Percentiles rank a stretch among this genome's conserved stretches.
Conservation (phyloP, 2,329 filamentous ascomycete species). For the Aspergillus fumigatus region DNA sequence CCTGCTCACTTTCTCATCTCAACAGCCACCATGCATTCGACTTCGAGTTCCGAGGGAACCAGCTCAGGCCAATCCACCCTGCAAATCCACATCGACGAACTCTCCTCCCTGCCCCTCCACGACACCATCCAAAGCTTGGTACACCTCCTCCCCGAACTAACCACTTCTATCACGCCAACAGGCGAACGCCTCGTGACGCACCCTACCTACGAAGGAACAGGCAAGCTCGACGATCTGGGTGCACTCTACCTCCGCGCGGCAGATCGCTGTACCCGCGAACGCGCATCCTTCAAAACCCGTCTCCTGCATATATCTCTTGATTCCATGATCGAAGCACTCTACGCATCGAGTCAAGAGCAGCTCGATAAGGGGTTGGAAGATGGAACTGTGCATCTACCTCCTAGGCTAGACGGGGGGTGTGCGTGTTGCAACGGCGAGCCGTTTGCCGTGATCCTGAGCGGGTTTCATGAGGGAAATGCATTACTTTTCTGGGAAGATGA, state of each 20-base stretch:
- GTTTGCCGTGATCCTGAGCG: slow-evolving; percentile 11
- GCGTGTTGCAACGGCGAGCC: slow-evolving; percentile 18
- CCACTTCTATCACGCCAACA: slow-evolving; percentile 6
- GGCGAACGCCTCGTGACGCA: slow-evolving; percentile 11
- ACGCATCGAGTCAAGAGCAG: slow-evolving; percentile 1
- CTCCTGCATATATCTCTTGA: slow-evolving; percentile 14
- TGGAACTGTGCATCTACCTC: slow-evolving; percentile 6
- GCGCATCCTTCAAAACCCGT: slow-evolving; percentile 14
- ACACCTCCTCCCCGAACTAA: slow-evolving; percentile 11
- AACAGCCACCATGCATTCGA: not conserved
- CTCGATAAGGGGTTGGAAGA: not conserved
- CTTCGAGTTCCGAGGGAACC: not conserved
- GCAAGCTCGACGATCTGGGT: slow-evolving; percentile 14
- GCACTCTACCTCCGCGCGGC: slow-evolving; percentile 9
- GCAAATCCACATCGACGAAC: slow-evolving; percentile 8
- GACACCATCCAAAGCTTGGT: slow-evolving; percentile 10
- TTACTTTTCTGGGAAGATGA: slow-evolving; percentile 15
- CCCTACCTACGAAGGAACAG: slow-evolving; percentile 10
- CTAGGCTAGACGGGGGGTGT: slow-evolving; percentile 4
- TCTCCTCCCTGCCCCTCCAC: slow-evolving; percentile 7
- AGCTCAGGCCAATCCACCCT: not conserved
- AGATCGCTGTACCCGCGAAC: slow-evolving; percentile 9
- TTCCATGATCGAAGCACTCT: slow-evolving; percentile 10
- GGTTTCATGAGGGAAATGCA: slow-evolving; percentile 10
- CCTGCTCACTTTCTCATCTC: not conserved